These are phyloP conservation scores for Prunus mira DNA, from an alignment of 306 rosid species.

Conservation along the genomic window DNA sequence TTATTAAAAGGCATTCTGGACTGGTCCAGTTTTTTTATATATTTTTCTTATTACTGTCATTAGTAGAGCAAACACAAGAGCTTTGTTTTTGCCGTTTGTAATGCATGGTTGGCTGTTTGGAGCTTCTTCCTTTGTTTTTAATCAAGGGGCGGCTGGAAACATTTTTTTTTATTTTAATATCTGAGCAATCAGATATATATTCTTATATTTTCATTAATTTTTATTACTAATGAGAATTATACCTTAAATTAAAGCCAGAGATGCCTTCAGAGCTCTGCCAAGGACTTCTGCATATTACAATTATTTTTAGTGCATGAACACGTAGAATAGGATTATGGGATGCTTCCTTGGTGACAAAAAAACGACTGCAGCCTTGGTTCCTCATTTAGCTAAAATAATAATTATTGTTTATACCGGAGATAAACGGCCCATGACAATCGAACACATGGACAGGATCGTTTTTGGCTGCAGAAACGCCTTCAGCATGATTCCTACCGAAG, in stretches of 20 bases:
- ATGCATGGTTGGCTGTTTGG: constrained; percentile 6
- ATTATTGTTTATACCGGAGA: too few species aligned
- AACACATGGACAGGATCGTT: too few species aligned
- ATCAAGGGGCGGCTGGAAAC: neutral
- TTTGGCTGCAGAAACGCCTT: too few species aligned
- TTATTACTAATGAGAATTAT: constrained; percentile 9
- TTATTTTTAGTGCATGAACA: too few species aligned
- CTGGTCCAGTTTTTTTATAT: too few species aligned
- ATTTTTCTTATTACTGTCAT: neutral
- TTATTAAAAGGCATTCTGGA: too few species aligned
- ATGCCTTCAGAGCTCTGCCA: neutral
- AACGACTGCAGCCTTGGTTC: too few species aligned
- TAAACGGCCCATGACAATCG: too few species aligned
- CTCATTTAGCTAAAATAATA: neutral
- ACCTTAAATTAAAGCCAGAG: neutral
- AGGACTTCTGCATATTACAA: neutral
- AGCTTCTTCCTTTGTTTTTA: neutral
- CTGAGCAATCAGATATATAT: neutral
- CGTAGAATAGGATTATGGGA: too few species aligned
- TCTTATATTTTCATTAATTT: neutral
- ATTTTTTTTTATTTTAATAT: too few species aligned
- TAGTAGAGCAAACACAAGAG: neutral
- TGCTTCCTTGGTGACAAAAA: too few species aligned
- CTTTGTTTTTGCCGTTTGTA: constrained; percentile 16
- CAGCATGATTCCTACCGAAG: too few species aligned